These are phyloP conservation scores for Tirmania nivea DNA, from an alignment of 495 filamentous ascomycete species.

Conservation along the genomic window DNA sequence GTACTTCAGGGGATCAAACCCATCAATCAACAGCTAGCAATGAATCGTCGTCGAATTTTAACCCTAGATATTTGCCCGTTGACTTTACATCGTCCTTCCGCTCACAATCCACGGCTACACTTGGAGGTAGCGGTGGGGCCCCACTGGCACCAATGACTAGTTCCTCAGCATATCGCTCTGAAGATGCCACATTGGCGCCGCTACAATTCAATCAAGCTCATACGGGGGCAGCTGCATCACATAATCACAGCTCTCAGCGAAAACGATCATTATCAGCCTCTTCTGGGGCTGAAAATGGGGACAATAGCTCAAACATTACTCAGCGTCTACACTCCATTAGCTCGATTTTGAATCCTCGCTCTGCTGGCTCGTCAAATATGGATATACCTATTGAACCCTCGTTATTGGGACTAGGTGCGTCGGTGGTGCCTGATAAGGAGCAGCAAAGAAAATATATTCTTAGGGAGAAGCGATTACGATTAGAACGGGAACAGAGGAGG, in stretches of 20 bases:
- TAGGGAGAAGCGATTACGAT: constrained; percentile 19
- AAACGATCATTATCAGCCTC: constrained; percentile 44
- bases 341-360: constrained; percentile 50
- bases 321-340: constrained; percentile 59
- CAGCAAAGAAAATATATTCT: constrained; percentile 19
- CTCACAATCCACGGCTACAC: background rate
- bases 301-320: constrained; percentile 20
- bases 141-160: constrained; percentile 33
- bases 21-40: background rate
- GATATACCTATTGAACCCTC: constrained; percentile 31
- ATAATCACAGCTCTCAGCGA: constrained; percentile 32
- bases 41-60: background rate
- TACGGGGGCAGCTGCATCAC: constrained; percentile 27
- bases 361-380: constrained; percentile 12
- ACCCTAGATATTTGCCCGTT: background rate
- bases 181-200: constrained; percentile 19
- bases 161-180: constrained; percentile 25
- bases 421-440: background rate
- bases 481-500: constrained; percentile 16
- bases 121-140: constrained; percentile 24
- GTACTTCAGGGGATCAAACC: background rate
- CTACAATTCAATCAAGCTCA: constrained; percentile 6
- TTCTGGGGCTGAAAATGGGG: constrained; percentile 15
- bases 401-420: constrained; percentile 21
- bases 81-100: constrained; percentile 5